These are phyloP conservation scores for Ramichloridium luteum DNA, from an alignment of 2,329 filamentous ascomycete genomes.

Conservation along the genomic window DNA sequence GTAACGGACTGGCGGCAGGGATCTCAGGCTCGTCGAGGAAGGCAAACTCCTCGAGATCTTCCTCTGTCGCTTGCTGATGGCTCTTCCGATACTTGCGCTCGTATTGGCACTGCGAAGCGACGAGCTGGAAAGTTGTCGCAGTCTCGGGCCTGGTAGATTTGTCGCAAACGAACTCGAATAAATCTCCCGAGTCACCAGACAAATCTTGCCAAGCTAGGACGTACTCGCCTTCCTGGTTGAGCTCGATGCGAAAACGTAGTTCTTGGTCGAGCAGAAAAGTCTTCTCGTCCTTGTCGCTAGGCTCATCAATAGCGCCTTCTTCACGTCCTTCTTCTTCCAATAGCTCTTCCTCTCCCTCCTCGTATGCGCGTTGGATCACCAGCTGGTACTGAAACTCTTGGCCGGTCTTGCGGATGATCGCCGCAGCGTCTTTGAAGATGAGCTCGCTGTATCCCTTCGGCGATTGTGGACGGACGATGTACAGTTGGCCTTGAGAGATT, in stretches of 20 bases:
- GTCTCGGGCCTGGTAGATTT: constrained; percentile 54
- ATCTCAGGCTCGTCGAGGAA: constrained; percentile 55
- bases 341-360: constrained; percentile 90
- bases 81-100: constrained; percentile 83
- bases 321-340: constrained; percentile 81
- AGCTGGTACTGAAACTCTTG: constrained; percentile 97
- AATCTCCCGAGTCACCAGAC: constrained; percentile 81
- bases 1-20: constrained; percentile 45
- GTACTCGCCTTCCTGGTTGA: constrained; percentile 66
- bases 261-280: constrained; percentile 90
- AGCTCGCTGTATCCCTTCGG: constrained; percentile 97
- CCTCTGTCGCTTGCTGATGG: constrained; percentile 65
- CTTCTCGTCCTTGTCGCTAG: constrained; percentile 93
- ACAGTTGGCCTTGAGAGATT: constrained; percentile 89
- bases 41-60: constrained; percentile 70
- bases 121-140: constrained; percentile 66
- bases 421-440: constrained; percentile 89
- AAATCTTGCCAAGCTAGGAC: constrained; percentile 91
- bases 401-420: constrained; percentile 80
- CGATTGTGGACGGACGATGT: constrained; percentile 86
- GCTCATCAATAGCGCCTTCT: constrained; percentile 50
- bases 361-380: constrained; percentile 88
- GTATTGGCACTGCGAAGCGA: constrained; percentile 90
- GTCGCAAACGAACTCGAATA: constrained; percentile 98
- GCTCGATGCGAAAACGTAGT: constrained; percentile 74